Conservation (phyloP, 768 basidiomycete genomes). For the Auricularia sp. region DNA sequence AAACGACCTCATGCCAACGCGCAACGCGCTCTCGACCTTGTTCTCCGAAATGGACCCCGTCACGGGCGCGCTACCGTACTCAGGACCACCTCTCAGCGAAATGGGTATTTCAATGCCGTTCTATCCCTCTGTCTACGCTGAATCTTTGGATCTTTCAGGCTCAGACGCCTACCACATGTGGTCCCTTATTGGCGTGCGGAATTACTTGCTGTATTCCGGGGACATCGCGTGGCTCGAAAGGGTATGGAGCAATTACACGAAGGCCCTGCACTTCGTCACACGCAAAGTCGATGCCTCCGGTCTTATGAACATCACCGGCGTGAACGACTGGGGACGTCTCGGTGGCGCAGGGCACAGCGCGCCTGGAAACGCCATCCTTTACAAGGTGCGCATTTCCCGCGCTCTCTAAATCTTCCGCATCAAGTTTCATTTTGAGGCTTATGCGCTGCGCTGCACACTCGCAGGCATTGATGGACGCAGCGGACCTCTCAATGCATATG, state of each 20-base stretch:
- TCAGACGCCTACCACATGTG: slow-evolving; percentile 47
- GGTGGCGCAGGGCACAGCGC: slow-evolving; percentile 48
- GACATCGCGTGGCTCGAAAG: slow-evolving; percentile 38
- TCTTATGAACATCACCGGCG: slow-evolving; percentile 45
- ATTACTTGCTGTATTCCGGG: slow-evolving; percentile 48
- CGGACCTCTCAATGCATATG: slow-evolving; percentile 34
- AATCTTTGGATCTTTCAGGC: not conserved
- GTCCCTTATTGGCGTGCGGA: slow-evolving; percentile 51
- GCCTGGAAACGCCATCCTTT: slow-evolving; percentile 46
- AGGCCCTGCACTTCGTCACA: not conserved
- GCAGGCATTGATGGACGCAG: slow-evolving; percentile 39
- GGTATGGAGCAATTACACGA: slow-evolving; percentile 26
- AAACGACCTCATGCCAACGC: slow-evolving; percentile 45
- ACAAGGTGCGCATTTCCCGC: slow-evolving; percentile 25
- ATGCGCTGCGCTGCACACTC: no score
- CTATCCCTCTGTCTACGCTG: not conserved
- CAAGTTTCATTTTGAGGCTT: no score
- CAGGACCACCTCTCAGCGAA: not conserved
- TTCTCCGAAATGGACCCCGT: not conserved
- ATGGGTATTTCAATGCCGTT: not conserved
- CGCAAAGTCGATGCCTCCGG: slow-evolving; percentile 36
- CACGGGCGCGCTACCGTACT: slow-evolving; percentile 32
- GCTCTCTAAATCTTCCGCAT: no score
- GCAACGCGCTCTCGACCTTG: slow-evolving; percentile 16
- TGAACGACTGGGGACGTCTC: slow-evolving; percentile 47